These are phyloP conservation scores for Gonapodya prolifera DNA, from an alignment of 192 early-diverging fungal genomes.

Conservation along the genomic window DNA sequence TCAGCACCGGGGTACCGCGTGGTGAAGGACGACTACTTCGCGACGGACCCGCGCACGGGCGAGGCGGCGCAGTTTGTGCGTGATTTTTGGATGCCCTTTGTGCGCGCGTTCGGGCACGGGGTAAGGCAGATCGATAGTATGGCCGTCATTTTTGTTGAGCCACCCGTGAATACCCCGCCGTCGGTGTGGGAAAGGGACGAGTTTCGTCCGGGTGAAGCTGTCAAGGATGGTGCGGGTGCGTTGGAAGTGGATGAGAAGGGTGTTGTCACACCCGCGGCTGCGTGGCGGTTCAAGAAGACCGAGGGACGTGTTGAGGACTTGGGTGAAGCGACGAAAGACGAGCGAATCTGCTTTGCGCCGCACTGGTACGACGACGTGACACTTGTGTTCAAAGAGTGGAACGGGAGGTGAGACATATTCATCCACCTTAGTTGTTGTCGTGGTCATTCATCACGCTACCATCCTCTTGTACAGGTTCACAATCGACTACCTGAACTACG, in stretches of 20 bases:
- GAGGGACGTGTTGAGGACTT: not conserved
- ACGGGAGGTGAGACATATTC: not conserved
- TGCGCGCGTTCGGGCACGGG: conserved; percentile 39
- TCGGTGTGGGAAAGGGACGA: conserved; percentile 16
- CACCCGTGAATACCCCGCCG: conserved; percentile 64
- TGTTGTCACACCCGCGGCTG: not conserved
- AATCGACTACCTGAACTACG: not conserved
- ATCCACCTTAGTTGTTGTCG: no score
- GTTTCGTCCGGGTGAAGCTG: not conserved
- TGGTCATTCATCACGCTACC: not conserved
- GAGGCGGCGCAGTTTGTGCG: conserved; percentile 42
- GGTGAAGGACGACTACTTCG: conserved; percentile 46
- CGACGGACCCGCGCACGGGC: conserved; percentile 41
- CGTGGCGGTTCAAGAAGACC: not conserved
- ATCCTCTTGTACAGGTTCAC: not conserved
- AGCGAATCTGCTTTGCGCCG: conserved; percentile 59
- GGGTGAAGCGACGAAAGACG: conserved; percentile 28
- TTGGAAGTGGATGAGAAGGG: not conserved
- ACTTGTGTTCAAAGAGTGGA: conserved; percentile 26
- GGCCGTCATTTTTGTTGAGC: conserved; percentile 60
- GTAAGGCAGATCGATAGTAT: conserved; percentile 39
- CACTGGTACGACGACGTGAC: conserved; percentile 82
- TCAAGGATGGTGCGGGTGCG: not conserved
- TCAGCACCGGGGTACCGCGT: conserved; percentile 6
- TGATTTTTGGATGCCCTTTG: conserved; percentile 58